These are phyloP conservation scores for Dryadomyces quercus-mongolicae DNA, from an alignment of 2,329 filamentous ascomycete genomes.

Conservation along the genomic window DNA sequence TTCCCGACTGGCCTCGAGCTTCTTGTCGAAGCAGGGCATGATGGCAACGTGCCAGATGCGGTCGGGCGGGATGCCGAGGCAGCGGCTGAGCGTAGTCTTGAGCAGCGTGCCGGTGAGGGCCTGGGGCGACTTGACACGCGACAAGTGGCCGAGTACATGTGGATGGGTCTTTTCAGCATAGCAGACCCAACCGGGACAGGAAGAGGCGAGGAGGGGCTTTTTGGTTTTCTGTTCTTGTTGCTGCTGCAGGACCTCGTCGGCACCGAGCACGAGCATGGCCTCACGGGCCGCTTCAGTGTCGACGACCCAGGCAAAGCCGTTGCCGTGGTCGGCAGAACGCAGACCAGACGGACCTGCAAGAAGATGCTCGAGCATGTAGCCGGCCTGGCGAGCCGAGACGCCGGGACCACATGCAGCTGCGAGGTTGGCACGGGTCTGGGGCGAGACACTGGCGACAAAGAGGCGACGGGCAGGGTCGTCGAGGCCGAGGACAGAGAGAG, in stretches of 20 bases:
- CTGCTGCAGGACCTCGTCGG: conserved; percentile 54
- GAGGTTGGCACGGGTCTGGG: conserved; percentile 79
- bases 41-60: conserved; percentile 89
- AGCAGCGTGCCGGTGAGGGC: conserved; percentile 81
- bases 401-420: conserved; percentile 69
- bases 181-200: conserved; percentile 96
- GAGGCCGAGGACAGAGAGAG: conserved; percentile 31
- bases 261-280: conserved; percentile 67
- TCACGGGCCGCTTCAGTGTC: conserved; percentile 81
- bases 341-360: conserved; percentile 60
- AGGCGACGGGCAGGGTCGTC: conserved; percentile 55
- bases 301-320: conserved; percentile 77
- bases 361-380: conserved; percentile 71
- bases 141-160: conserved; percentile 82
- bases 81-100: conserved; percentile 71
- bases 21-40: conserved; percentile 99
- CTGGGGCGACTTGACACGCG: conserved; percentile 85
- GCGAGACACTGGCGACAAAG: conserved; percentile 86
- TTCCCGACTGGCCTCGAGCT: conserved; percentile 85
- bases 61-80: conserved; percentile 58
- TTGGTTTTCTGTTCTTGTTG: no score
- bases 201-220: conserved; percentile 62
- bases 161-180: conserved; percentile 98
- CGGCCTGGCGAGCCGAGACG: conserved; percentile 60
- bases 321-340: conserved; percentile 53